Evolutionary conservation across 352 stramenopile species (phyloP).

Genomic region (Phytophthora sp.): DNA sequence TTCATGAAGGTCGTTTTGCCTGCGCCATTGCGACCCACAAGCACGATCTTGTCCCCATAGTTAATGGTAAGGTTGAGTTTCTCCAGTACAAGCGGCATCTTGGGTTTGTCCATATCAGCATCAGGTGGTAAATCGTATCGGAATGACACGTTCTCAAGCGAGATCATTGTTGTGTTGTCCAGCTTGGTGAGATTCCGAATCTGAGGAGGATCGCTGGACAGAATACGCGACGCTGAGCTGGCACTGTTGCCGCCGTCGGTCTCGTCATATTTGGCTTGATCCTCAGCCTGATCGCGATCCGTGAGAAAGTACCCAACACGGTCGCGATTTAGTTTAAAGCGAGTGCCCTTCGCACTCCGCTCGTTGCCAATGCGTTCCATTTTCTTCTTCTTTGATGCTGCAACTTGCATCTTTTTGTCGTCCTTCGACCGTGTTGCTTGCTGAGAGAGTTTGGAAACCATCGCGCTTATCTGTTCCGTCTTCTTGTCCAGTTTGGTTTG

Average conservation of each 20-base stretch:
- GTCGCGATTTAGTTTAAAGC: constrained; percentile 65
- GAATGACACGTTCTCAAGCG: constrained; percentile 57
- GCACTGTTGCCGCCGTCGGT: constrained; percentile 34
- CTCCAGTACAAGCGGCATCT: constrained; percentile 53
- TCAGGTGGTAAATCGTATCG: constrained; percentile 36
- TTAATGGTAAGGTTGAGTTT: constrained; percentile 77
- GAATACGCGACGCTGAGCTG: constrained; percentile 47
- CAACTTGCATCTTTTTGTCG: constrained; percentile 71
- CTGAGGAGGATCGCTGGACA: constrained; percentile 50
- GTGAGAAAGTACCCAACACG: constrained; percentile 50
- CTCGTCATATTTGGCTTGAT: constrained; percentile 51
- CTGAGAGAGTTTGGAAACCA: constrained; percentile 51
- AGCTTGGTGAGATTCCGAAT: constrained; percentile 61
- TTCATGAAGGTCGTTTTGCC: constrained; percentile 95
- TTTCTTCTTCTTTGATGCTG: constrained; percentile 74
- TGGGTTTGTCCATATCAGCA: constrained; percentile 11
- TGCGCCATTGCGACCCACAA: constrained; percentile 87
- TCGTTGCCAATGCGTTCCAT: constrained; percentile 63
- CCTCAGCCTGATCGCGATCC: constrained; percentile 42
- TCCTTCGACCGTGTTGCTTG: constrained; percentile 52
- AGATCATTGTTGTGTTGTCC: constrained; percentile 60
- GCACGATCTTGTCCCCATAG: constrained; percentile 81
- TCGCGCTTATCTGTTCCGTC: constrained; percentile 61
- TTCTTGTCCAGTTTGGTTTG: constrained; percentile 60
- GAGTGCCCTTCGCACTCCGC: constrained; percentile 58